A percentile compares a stretch with the other conserved stretches of the same genome.
These are phyloP conservation scores for Kwoniella sp. DNA, from an alignment of 768 basidiomycete species.

Conservation along the genomic window DNA sequence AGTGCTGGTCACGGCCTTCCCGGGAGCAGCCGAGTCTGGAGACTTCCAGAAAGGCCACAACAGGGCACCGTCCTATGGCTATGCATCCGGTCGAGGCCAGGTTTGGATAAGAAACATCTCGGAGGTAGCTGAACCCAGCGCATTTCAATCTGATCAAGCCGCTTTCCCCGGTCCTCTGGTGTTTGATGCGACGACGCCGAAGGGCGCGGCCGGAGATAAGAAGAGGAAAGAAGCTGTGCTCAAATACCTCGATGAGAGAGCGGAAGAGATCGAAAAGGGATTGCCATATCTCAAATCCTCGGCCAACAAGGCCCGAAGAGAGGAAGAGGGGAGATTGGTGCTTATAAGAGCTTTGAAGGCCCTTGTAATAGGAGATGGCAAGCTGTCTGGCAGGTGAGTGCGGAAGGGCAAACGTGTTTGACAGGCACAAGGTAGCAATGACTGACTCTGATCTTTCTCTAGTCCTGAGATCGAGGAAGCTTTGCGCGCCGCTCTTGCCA, in stretches of 20 bases:
- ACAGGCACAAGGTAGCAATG: too few relatives aligned
- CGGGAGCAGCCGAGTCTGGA: slow-evolving; percentile 62
- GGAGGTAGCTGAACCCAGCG: slow-evolving; percentile 66
- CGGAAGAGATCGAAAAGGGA: slow-evolving; percentile 71
- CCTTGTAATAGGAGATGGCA: slow-evolving; percentile 85
- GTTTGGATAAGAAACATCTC: slow-evolving; percentile 67
- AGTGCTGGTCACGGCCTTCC: slow-evolving; percentile 82
- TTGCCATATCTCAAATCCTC: slow-evolving; percentile 64
- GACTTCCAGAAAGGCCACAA: slow-evolving; percentile 58
- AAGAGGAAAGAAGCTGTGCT: slow-evolving; percentile 74
- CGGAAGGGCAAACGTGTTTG: too few relatives aligned
- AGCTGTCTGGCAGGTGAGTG: slow-evolving; percentile 75
- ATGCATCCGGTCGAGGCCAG: slow-evolving; percentile 37
- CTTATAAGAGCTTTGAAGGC: slow-evolving; percentile 69
- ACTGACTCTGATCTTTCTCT: too few relatives aligned
- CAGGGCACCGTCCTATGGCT: slow-evolving; percentile 38
- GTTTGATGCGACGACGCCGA: slow-evolving; percentile 66
- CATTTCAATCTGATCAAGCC: slow-evolving; percentile 51
- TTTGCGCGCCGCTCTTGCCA: slow-evolving; percentile 62
- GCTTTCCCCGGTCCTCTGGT: slow-evolving; percentile 84
- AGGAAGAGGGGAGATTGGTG: slow-evolving; percentile 69
- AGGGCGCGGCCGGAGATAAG: slow-evolving; percentile 60
- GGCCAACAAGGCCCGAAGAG: slow-evolving; percentile 53
- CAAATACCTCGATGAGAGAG: slow-evolving; percentile 70
- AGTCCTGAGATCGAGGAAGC: slow-evolving; percentile 67